phyloP scores from a whole-genome alignment of 2,329 filamentous ascomycete species.

The Fusarium abutilonis region DNA sequence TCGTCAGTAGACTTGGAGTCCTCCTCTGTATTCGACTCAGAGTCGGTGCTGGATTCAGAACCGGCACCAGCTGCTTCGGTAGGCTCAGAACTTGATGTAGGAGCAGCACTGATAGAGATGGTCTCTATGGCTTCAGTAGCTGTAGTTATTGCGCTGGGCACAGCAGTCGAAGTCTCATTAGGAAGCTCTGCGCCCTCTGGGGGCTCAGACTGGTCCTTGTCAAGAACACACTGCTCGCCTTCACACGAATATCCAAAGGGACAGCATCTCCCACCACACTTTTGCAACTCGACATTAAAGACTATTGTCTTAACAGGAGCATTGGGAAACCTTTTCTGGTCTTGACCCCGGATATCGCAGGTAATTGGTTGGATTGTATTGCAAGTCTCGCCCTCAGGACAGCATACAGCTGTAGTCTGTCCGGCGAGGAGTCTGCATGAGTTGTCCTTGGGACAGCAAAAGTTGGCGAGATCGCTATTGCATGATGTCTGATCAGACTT shows the following conservation, averaged over 20 bases:
- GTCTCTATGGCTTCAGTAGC: slow-evolving; percentile 38
- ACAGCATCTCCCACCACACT: slow-evolving; percentile 72
- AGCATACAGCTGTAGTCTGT: slow-evolving; percentile 76
- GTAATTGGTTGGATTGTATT: slow-evolving; percentile 57
- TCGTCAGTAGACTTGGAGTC: slow-evolving; percentile 21
- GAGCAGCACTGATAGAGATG: slow-evolving; percentile 37
- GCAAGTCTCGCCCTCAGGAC: slow-evolving; percentile 68
- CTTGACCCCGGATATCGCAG: slow-evolving; percentile 58
- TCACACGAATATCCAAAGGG: slow-evolving; percentile 77
- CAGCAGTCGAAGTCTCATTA: slow-evolving; percentile 37
- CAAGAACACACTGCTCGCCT: slow-evolving; percentile 60
- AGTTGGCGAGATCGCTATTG: slow-evolving; percentile 66
- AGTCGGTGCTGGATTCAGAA: slow-evolving; percentile 18
- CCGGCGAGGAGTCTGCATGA: slow-evolving; percentile 70
- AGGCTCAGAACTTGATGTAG: slow-evolving; percentile 30
- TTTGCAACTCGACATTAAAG: slow-evolving; percentile 63
- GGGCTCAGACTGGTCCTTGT: slow-evolving; percentile 60
- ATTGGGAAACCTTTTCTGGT: slow-evolving; percentile 64
- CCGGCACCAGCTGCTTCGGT: slow-evolving; percentile 22
- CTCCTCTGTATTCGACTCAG: slow-evolving; percentile 7
- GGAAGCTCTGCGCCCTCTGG: slow-evolving; percentile 48
- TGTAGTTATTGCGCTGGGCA: slow-evolving; percentile 33
- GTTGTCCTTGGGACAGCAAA: slow-evolving; percentile 69
- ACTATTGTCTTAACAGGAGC: slow-evolving; percentile 74
- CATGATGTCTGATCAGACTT: slow-evolving; percentile 64